Base-by-base conservation (phyloP, 345 rosid genomes). In the Laguncularia racemosa region DNA sequence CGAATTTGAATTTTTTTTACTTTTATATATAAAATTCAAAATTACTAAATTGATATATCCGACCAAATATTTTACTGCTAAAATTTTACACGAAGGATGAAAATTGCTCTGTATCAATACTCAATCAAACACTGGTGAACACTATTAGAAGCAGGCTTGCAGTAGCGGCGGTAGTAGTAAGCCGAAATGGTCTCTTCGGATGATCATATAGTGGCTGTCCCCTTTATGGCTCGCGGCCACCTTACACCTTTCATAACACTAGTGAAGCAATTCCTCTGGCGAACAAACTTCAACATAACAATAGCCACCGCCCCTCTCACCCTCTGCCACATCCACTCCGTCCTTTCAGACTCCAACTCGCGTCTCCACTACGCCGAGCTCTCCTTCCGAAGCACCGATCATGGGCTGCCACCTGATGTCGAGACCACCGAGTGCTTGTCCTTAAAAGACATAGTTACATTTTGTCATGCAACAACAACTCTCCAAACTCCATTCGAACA, bases 211-310 rank as follows among this genome's bases (percentile, higher is more conserved):
- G 76, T 70, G 33, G 68, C 78, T 81, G 61, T 82, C 0, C 84
- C 87, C 2, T 19, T 53, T 28, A 64, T 79, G 88, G 82, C 81
- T 4, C 81, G 73, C 14, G 84, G 84, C 50, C 88, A 79, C 76
- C 81, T 82, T 14, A 73, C 73, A n/a, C 88, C 84, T 0, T 77
- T 75, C 58, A 64, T 82, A 16, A 71, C 75, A 12, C 65, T 82
- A 0, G 83, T 33, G 40, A 33, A 33, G 10, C 40, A 33, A 9
- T 33, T 33, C 7, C 40, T 33, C 11, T 81, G 11, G 63, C 52
- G 12, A 17, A 65, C 72, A 0, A 51, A 62, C 60, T 66, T 76
- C 75, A 59, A 57, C 23, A 49, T 79, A 54, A 66, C 77, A 67
- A 52, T 77, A 0, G 82, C 81, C 64, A 74, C 64, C 67, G 73